Evolutionary conservation across 371 early-diverging fungal genomes (phyloP), one percentile per base, ranked within the genome.

Genomic region (Rhizopus stolonifer): DNA sequence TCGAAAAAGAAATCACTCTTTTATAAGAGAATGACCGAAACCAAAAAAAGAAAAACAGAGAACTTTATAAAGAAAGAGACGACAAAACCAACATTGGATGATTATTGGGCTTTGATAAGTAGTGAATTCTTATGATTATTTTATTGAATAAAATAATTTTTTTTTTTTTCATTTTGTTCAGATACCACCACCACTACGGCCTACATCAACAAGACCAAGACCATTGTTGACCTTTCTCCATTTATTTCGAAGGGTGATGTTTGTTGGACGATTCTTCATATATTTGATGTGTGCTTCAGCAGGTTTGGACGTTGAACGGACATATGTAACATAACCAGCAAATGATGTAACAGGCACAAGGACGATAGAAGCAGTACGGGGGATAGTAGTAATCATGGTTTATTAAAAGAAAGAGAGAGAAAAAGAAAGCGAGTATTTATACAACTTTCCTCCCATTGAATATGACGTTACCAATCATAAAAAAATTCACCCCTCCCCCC

Each of bases 221-320:
- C 77, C 77, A 25, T 77, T 72, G 49, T 77, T 77, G 36, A 69
- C 44, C 33, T 59, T 63, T 52, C 61, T 66, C 77, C 77, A 77
- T n/a, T n/a, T n/a, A n/a, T n/a, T n/a, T n/a, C n/a, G n/a, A n/a
- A n/a, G n/a, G n/a, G n/a, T 49, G 21, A 22, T n/a, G 46, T 33
- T 29, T 38, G 26, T 56, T 5, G 5, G 17, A 63, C n/a, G 66
- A 22, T 17, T 64, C 60, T 46, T 60, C 74, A 70, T 74, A 43
- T 63, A 59, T 31, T 67, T 24, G 24, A 67, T 57, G 26, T 70
- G 59, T 31, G 73, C 77, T 54, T 56, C 60, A 29, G 67, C 24
- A 25, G 77, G 73, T 46, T 70, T 56, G 21, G 65, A 57, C 22
- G 54, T 70, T 17, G 67, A 44, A 21, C 77, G 70, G 32, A 73